Evolutionary conservation across 1,139 yeast genomes (phyloP).

Genomic region (Saccharomycopsis crataegensis): DNA sequence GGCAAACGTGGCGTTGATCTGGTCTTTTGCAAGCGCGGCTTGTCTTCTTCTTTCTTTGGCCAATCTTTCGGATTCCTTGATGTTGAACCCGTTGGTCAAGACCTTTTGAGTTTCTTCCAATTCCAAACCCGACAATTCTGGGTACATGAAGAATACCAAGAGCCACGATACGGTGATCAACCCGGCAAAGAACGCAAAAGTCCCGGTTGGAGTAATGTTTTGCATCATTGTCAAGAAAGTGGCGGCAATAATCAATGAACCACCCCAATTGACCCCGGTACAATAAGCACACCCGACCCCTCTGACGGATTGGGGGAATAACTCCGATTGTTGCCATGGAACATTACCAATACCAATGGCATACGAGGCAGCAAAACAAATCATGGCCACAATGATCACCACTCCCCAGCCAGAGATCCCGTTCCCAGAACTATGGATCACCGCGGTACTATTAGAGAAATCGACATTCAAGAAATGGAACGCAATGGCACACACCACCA

Average conservation of each 20-base stretch:
- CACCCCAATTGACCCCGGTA: constrained; percentile 95
- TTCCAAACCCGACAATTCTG: constrained; percentile 85
- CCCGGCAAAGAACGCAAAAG: constrained; percentile 85
- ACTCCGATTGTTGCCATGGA: constrained; percentile 97
- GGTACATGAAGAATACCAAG: constrained; percentile 75
- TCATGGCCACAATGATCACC: constrained; percentile 77
- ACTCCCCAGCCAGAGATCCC: constrained; percentile 80
- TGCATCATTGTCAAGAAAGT: constrained; percentile 91
- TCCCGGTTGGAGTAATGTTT: constrained; percentile 90
- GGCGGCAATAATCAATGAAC: constrained; percentile 82
- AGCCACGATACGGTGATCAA: constrained; percentile 63
- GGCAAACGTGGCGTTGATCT: background rate
- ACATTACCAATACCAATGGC: constrained; percentile 94
- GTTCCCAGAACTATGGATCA: constrained; percentile 37
- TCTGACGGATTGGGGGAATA: constrained; percentile 88
- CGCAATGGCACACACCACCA: constrained; percentile 76
- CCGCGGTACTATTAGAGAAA: constrained; percentile 43
- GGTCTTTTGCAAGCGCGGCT: constrained; percentile 20
- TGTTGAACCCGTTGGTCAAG: constrained; percentile 76
- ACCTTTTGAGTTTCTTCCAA: constrained; percentile 84
- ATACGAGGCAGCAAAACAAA: constrained; percentile 77
- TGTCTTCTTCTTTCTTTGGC: constrained; percentile 42
- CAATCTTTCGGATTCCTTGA: constrained; percentile 57
- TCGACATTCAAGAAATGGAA: constrained; percentile 71
- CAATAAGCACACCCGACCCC: constrained; percentile 89